Base-by-base conservation (phyloP, 2,329 filamentous ascomycete genomes). In the Cladophialophora immunda region DNA sequence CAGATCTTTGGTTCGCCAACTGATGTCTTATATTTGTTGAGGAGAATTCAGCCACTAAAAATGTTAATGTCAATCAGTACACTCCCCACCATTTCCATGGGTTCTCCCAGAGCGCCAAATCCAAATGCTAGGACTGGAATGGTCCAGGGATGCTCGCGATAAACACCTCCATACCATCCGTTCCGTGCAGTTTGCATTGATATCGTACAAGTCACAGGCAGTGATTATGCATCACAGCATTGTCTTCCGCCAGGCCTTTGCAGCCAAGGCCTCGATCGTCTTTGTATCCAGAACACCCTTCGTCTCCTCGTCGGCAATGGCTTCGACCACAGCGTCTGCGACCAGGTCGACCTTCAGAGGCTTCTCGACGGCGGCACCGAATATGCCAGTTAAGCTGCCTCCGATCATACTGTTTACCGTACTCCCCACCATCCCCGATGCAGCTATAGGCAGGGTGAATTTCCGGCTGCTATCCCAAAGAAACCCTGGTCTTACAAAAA, bases 241-340 rank as follows among this genome's bases (percentile, higher is more conserved):
- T 19, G 86, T 89, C 79, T 91, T 93, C 76, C 95, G 90, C 95
- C 95, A 98, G 3, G 89, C 90, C 76, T 90, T 91, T 67, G 86
- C 90, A 11, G 92, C 93, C 73, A 98, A 80, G 71, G 88, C 86
- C 77, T 97, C 92, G 71, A 99, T 94, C 77, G 92, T 85, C 60
- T 88, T 84, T 3, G 91, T 87, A 75, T 94, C 93, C 0, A 98
- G 85, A 0, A 90, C 88, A 0, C 95, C 95, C 66, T 85, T 89
- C 0, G 92, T 86, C 0, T 81, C 80, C 47, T 91, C 88, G 73
- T 97, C 91, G 58, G 87, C 87, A 67, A 98, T 83, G 22, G 92
- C 93, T 81, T 98, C 93, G 1, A 98, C 90, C 0, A 97, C 90
- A 0, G 94, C 94, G 78, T 97, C 91, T 0, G 92, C 94, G 1